Conservation (phyloP, 2,329 filamentous ascomycete species). For the Dendrostoma leiphaemia region DNA sequence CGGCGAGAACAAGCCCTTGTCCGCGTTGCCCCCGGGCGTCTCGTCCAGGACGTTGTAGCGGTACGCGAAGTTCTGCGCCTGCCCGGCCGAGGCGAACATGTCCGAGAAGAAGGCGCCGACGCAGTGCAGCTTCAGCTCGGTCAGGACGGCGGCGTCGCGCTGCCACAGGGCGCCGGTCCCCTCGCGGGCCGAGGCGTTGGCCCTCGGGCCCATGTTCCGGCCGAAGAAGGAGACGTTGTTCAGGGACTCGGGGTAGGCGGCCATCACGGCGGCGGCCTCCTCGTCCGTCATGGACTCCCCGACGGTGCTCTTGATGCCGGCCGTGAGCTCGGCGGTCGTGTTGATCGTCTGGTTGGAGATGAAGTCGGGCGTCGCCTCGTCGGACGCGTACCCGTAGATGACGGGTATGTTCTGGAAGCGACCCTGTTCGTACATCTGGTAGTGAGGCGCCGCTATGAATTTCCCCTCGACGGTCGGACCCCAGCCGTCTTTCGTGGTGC, state of each 20-base stretch:
- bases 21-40: slow-evolving; percentile 8
- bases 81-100: slow-evolving; percentile 4
- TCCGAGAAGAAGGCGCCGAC: slow-evolving; percentile 4
- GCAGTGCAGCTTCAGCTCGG: slow-evolving; percentile 10
- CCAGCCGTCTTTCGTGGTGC: slow-evolving; percentile 11
- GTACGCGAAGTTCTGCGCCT: slow-evolving; percentile 1
- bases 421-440: slow-evolving; percentile 14
- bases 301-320: background rate
- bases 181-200: slow-evolving; percentile 1
- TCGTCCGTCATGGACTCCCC: slow-evolving; percentile 5
- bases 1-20: slow-evolving; percentile 12
- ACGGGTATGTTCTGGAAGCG: slow-evolving; percentile 13
- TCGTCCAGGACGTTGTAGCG: slow-evolving; percentile 12
- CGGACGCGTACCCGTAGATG: slow-evolving; percentile 11
- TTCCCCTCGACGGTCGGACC: slow-evolving; percentile 4
- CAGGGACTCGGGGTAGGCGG: slow-evolving; percentile 9
- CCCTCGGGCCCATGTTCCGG: background rate
- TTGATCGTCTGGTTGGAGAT: slow-evolving; percentile 13
- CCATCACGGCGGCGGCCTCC: slow-evolving; percentile 3
- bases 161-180: slow-evolving; percentile 11
- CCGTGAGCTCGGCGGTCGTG: slow-evolving; percentile 1
- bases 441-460: slow-evolving; percentile 10
- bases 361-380: slow-evolving; percentile 12
- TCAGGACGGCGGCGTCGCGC: slow-evolving; percentile 9
- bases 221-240: slow-evolving; percentile 11